Evolutionary conservation across 1,284 basidiomycete species (phyloP).

Genomic region (Ceratobasidium sp.): DNA sequence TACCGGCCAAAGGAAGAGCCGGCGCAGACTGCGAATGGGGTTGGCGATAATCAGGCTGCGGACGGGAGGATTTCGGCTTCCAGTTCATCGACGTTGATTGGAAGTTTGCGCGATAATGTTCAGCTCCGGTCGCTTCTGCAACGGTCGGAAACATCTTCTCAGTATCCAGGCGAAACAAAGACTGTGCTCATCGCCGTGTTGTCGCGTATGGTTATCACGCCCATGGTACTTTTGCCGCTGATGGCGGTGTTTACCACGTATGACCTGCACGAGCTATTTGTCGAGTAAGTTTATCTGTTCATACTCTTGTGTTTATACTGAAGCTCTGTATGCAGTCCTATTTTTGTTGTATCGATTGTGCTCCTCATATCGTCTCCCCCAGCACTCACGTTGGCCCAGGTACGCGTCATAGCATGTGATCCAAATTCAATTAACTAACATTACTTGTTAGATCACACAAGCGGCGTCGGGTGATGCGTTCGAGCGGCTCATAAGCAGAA

Average conservation of each 20-base stretch:
- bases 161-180: constrained; percentile 70
- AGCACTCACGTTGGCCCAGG: constrained; percentile 82
- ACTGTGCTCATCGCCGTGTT: constrained; percentile 83
- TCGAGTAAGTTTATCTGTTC: constrained; percentile 66
- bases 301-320: constrained; percentile 44
- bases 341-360: constrained; percentile 83
- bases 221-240: constrained; percentile 77
- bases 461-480: constrained; percentile 89
- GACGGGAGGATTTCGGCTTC: constrained; percentile 38
- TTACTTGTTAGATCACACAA: constrained; percentile 79
- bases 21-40: neutral
- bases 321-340: constrained; percentile 64
- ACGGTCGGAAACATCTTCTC: constrained; percentile 50
- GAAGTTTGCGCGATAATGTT: constrained; percentile 48
- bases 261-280: constrained; percentile 72
- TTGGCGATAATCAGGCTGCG: neutral
- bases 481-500: constrained; percentile 85
- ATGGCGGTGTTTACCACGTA: constrained; percentile 71
- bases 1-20: constrained; percentile 53
- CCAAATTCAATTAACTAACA: constrained; percentile 37
- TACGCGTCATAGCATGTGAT: constrained; percentile 50
- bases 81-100: constrained; percentile 55
- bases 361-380: constrained; percentile 82
- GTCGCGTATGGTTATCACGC: constrained; percentile 87
- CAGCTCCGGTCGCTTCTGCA: constrained; percentile 19